phyloP scores from a whole-genome alignment of 306 rosid genomes.

The Prunus padus region DNA sequence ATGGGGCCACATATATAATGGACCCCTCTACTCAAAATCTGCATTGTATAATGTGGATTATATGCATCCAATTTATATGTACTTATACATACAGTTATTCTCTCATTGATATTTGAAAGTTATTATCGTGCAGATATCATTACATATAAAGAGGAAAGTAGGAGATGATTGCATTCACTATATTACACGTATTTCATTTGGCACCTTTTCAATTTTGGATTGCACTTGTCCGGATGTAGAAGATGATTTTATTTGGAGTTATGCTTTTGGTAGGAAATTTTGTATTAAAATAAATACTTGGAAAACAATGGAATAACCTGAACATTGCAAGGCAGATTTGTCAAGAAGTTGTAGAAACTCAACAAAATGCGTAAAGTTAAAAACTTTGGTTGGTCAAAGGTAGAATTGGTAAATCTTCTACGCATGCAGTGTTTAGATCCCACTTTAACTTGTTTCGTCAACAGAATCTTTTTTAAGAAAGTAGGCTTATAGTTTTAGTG shows the following conservation, averaged over 20 bases:
- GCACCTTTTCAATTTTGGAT: not conserved
- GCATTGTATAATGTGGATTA: not conserved
- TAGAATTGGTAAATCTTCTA: not conserved
- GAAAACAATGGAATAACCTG: not conserved
- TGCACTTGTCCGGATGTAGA: not conserved
- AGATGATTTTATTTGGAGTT: not conserved
- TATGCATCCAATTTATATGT: not conserved
- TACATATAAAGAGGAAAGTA: too few species aligned
- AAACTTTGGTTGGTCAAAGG: not conserved
- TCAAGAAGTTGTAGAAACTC: not conserved
- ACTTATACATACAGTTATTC: too few species aligned
- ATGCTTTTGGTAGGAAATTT: constrained; percentile 3
- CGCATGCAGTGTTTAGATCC: too few species aligned
- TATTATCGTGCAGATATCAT: too few species aligned
- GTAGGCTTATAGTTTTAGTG: not conserved
- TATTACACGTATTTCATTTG: not conserved
- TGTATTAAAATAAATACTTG: not conserved
- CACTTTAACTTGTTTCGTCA: too few species aligned
- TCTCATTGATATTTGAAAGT: fast-evolving
- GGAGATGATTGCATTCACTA: not conserved
- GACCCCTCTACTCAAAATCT: not conserved
- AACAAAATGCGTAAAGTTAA: not conserved
- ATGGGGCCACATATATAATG: not conserved
- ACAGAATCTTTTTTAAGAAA: too few species aligned
- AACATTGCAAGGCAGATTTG: not conserved